Evolutionary conservation across 1,139 yeast genomes (phyloP), one percentile per base, ranked within the genome.

Genomic region (Saccharomyces hybrid): DNA sequence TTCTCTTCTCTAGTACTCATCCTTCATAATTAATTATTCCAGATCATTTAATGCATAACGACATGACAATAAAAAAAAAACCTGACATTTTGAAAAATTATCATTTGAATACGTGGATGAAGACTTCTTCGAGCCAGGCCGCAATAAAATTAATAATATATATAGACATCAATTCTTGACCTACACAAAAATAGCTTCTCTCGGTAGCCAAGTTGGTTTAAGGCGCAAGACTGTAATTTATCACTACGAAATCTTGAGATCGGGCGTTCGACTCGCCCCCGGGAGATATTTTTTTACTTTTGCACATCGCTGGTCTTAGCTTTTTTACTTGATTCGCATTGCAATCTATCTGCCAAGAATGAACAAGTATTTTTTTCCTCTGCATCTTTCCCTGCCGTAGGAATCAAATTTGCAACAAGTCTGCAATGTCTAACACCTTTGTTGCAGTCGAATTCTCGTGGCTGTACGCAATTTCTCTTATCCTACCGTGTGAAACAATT

Each of bases 191-290:
- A 26, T 26, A 26, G 28, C 8, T 7, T 6, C 59, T 54, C 59
- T 55, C 54, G 59, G 59, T 57, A 51, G 59, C 28, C 28, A 26
- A 26, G 28, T 26, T 26, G 28, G 28, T 26, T 26, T 26, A 26
- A 26, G 28, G 28, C 59, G 59, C 59, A 57, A 57, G 59, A 57
- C 59, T 57, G 59, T 57, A 57, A 57, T 54, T 52, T 50, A 42
- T 51, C 26, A 31, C 47, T 38, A 50, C 25, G 55, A 44, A 46
- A 54, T 52, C 56, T 54, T 54, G 56, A 54, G 50, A 54, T 54
- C 56, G 55, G 55, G 55, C 51, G 56, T 54, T 54, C 56, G 56
- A 54, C 47, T 54, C 56, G 53, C 55, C 55, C 56, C 55, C 55
- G 55, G 50, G 56, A 50, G 56, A 51, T 26, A 26, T 26, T 8